Evolutionary conservation across 1,284 basidiomycete species (phyloP).

Genomic region (Takashimella koratensis): DNA sequence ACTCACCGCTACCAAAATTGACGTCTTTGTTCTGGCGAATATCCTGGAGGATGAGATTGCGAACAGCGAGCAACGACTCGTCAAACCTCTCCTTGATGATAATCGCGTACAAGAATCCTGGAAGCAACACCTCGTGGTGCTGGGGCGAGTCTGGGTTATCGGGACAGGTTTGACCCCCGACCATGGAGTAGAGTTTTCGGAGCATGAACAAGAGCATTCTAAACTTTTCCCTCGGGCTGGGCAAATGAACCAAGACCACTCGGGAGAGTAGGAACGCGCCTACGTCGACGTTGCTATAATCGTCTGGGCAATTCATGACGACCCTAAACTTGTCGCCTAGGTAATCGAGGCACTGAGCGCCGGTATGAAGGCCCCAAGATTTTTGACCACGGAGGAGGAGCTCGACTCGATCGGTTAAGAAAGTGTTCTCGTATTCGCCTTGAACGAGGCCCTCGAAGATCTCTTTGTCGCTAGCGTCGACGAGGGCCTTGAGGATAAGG

Average conservation of each 20-base stretch:
- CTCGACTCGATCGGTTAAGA: constrained; percentile 96
- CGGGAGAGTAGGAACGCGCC: constrained; percentile 82
- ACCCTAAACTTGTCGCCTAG: constrained; percentile 98
- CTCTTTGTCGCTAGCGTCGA: constrained; percentile 93
- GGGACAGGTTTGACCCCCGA: constrained; percentile 83
- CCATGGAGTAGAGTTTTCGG: constrained; percentile 88
- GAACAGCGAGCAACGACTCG: constrained; percentile 76
- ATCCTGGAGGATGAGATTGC: constrained; percentile 69
- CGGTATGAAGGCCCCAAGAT: constrained; percentile 80
- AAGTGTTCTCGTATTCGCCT: constrained; percentile 96
- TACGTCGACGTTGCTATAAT: constrained; percentile 80
- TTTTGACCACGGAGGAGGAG: constrained; percentile 97
- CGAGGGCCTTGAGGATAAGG: constrained; percentile 91
- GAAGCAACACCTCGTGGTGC: constrained; percentile 95
- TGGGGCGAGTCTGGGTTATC: constrained; percentile 99
- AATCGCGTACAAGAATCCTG: constrained; percentile 90
- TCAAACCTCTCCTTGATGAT: constrained; percentile 98
- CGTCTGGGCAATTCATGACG: constrained; percentile 85
- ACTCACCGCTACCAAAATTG: constrained; percentile 81
- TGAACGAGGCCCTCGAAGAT: constrained; percentile 98
- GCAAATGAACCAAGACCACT: constrained; percentile 86
- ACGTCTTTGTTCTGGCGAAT: constrained; percentile 66
- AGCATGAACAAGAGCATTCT: constrained; percentile 99
- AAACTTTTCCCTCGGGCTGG: constrained; percentile 90
- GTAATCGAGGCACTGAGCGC: constrained; percentile 91